phyloP scores from a whole-genome alignment of 352 stramenopile genomes.

The Aphanomyces cochlioides region DNA sequence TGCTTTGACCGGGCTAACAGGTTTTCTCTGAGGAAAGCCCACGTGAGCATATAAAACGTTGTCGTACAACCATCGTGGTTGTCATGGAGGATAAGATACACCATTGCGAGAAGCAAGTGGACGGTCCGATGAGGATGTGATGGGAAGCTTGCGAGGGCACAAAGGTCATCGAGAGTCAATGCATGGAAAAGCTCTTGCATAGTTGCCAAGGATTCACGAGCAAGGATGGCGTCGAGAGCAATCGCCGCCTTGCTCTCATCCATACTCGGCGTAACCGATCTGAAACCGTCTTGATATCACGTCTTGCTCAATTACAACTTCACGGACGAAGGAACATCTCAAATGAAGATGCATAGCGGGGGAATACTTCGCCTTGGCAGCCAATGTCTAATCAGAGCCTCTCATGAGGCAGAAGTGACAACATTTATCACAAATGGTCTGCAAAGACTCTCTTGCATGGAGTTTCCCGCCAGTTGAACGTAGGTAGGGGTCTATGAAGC shows the following conservation, averaged over 20 bases:
- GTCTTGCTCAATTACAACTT: too few species aligned
- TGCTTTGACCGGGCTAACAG: not conserved
- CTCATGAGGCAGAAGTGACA: too few species aligned
- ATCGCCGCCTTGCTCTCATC: not conserved
- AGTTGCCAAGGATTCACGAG: not conserved
- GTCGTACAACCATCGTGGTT: not conserved
- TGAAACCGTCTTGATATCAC: not conserved
- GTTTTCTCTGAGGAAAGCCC: slow-evolving; percentile 13
- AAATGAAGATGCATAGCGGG: too few species aligned
- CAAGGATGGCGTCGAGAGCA: not conserved
- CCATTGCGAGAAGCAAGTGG: slow-evolving; percentile 12
- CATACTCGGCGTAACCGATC: not conserved
- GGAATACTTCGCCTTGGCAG: too few species aligned
- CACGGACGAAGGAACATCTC: too few species aligned
- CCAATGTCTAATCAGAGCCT: too few species aligned
- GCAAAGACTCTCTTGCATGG: too few species aligned
- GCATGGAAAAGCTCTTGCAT: slow-evolving; percentile 4
- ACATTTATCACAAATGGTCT: too few species aligned
- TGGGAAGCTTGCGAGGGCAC: slow-evolving; percentile 8
- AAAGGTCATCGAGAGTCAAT: slow-evolving; percentile 16
- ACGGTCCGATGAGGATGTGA: slow-evolving; percentile 21
- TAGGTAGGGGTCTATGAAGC: too few species aligned
- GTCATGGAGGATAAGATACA: slow-evolving; percentile 26
- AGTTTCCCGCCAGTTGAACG: too few species aligned
- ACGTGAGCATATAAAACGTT: slow-evolving; percentile 21